These are phyloP conservation scores for Cyamopsis tetragonoloba DNA, from an alignment of 306 rosid species.

Conservation along the genomic window DNA sequence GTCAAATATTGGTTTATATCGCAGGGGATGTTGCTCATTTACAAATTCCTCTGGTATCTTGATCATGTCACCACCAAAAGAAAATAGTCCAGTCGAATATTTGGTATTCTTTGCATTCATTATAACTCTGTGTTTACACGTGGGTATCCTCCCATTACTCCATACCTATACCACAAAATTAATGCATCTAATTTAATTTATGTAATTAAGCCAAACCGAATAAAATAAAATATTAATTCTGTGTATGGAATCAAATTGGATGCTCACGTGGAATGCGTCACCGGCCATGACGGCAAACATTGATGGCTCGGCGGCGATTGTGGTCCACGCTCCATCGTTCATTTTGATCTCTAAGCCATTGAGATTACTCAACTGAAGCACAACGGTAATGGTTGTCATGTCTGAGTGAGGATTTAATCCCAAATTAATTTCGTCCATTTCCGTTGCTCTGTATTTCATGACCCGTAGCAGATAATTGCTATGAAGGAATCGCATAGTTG, in stretches of 20 bases:
- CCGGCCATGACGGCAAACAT: constrained; percentile 39
- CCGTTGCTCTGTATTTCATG: constrained; percentile 20
- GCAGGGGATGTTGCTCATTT: constrained; percentile 31
- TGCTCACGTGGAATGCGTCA: constrained; percentile 32
- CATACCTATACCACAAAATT: constrained; percentile 24
- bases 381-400: constrained; percentile 8
- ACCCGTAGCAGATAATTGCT: constrained; percentile 29
- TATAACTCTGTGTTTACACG: constrained; percentile 39
- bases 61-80: constrained; percentile 7
- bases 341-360: constrained; percentile 37
- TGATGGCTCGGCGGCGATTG: constrained; percentile 20
- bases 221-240: no score
- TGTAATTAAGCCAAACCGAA: not conserved
- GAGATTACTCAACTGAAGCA: constrained; percentile 35
- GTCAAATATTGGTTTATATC: constrained; percentile 32
- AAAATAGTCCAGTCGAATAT: constrained; percentile 43
- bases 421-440: constrained; percentile 13
- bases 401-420: constrained; percentile 36
- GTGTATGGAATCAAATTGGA: not conserved
- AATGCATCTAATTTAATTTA: not conserved
- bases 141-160: constrained; percentile 34
- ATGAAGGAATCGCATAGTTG: constrained; percentile 4
- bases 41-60: constrained; percentile 29
- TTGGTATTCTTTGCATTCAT: constrained; percentile 30
- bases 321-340: constrained; percentile 29